A percentile compares a stretch with the other conserved stretches of the same genome.
Conservation (phyloP, 345 rosid genomes). For the Sisymbrium altissimum region DNA sequence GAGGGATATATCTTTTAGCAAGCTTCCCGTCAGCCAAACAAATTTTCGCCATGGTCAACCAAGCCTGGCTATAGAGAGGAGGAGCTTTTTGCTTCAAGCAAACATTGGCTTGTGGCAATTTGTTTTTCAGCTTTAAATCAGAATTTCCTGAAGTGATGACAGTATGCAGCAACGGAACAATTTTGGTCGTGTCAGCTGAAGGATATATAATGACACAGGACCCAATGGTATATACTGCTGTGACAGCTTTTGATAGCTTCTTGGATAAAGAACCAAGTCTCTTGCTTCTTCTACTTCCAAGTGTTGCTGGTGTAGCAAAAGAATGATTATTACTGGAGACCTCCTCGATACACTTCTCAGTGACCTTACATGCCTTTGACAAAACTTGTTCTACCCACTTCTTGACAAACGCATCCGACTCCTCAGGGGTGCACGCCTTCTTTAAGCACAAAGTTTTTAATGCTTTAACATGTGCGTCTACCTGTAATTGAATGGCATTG, state of each 20-base stretch:
- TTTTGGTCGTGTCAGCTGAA: slow-evolving; percentile 56
- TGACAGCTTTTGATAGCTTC: slow-evolving; percentile 52
- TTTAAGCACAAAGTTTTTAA: slow-evolving; percentile 74
- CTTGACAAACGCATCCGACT: slow-evolving; percentile 63
- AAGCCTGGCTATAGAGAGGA: slow-evolving; percentile 72
- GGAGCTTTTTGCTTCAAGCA: slow-evolving; percentile 64
- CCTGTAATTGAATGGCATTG: slow-evolving; percentile 51
- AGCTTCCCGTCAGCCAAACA: slow-evolving; percentile 86
- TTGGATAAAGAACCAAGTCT: slow-evolving; percentile 36
- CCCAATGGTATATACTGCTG: slow-evolving; percentile 72
- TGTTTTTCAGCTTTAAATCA: slow-evolving; percentile 54
- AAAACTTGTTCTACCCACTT: slow-evolving; percentile 70
- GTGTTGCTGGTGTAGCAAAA: slow-evolving; percentile 67
- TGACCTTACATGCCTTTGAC: slow-evolving; percentile 53
- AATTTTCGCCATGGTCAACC: slow-evolving; percentile 92
- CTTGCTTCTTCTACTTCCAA: slow-evolving; percentile 49
- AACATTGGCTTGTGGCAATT: slow-evolving; percentile 47
- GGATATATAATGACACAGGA: slow-evolving; percentile 73
- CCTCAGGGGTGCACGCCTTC: slow-evolving; percentile 57
- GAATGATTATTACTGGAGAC: slow-evolving; percentile 36
- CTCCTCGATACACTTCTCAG: slow-evolving; percentile 59
- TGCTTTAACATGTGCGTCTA: slow-evolving; percentile 89
- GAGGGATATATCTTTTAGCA: slow-evolving; percentile 81
- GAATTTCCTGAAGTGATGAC: slow-evolving; percentile 74
- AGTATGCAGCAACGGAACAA: slow-evolving; percentile 65